Evolutionary conservation across 352 stramenopile genomes (phyloP).

Genomic region (Globisporangium solare): DNA sequence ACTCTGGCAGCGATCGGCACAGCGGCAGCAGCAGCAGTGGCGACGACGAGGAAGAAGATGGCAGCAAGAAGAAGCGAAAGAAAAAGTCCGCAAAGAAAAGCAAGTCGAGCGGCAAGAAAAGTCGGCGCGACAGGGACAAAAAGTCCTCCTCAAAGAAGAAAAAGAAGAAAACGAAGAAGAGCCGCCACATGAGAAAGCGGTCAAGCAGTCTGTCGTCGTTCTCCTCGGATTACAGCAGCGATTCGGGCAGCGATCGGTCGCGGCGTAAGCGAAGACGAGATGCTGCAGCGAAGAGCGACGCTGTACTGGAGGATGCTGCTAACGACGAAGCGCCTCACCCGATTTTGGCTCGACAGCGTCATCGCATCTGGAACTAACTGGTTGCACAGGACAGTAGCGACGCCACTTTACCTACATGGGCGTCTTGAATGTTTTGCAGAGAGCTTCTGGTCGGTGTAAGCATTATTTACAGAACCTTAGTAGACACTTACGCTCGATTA

Average conservation of each 20-base stretch:
- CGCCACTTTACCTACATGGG: no score
- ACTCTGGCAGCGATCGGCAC: constrained; percentile 6
- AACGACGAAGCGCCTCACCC: constrained; percentile 4
- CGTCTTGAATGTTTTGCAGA: no score
- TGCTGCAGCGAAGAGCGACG: background rate
- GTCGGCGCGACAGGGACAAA: background rate
- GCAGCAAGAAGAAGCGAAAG: constrained; percentile 19
- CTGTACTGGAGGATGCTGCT: background rate
- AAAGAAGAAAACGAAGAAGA: constrained; percentile 6
- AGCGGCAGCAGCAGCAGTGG: background rate
- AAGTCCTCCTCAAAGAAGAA: constrained; percentile 14
- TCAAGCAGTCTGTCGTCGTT: background rate
- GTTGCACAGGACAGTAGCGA: background rate
- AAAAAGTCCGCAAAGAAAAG: constrained; percentile 21
- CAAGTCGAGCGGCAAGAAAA: constrained; percentile 8
- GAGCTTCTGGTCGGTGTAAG: no score
- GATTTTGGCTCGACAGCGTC: constrained; percentile 27
- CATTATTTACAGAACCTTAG: background rate
- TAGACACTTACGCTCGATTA: background rate
- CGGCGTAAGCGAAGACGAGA: background rate
- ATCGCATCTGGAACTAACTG: constrained; percentile 36
- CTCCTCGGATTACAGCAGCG: constrained; percentile 1
- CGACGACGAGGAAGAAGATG: constrained; percentile 16
- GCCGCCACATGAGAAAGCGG: background rate
- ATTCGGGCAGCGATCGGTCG: constrained; percentile 1